These are phyloP conservation scores for Aspergillus alliaceus DNA, from an alignment of 2,329 filamentous ascomycete species.

Conservation along the genomic window DNA sequence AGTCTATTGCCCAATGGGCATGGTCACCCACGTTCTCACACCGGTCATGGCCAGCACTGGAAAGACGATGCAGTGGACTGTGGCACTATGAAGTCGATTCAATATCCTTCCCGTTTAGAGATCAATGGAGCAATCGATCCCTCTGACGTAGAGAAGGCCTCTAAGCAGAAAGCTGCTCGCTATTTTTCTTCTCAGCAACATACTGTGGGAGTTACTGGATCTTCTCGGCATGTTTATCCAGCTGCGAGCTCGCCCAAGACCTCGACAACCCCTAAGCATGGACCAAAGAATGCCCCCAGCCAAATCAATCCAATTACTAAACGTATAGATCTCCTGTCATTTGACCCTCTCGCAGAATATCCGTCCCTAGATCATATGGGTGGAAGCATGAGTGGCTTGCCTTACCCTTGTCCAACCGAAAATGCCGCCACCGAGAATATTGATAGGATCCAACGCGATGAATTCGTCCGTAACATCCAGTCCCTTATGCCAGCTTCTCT, in stretches of 20 bases:
- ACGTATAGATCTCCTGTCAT: slow-evolving; percentile 23
- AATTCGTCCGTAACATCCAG: slow-evolving; percentile 19
- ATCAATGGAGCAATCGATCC: slow-evolving; percentile 8
- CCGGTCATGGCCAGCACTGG: slow-evolving; percentile 10
- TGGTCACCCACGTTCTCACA: slow-evolving; percentile 16
- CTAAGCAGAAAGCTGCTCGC: slow-evolving; percentile 11
- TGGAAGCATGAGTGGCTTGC: slow-evolving; percentile 4
- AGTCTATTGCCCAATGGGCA: slow-evolving; percentile 27
- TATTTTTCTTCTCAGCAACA: slow-evolving; percentile 12
- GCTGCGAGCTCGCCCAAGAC: slow-evolving; percentile 9
- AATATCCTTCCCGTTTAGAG: slow-evolving; percentile 18
- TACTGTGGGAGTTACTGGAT: neutral
- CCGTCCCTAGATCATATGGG: slow-evolving; percentile 10
- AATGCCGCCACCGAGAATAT: slow-evolving; percentile 10
- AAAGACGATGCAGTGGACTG: slow-evolving; percentile 19
- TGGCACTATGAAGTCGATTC: slow-evolving; percentile 14
- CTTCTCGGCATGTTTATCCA: slow-evolving; percentile 7
- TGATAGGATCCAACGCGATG: slow-evolving; percentile 16
- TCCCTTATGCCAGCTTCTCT: slow-evolving; percentile 18
- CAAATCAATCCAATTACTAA: slow-evolving; percentile 7
- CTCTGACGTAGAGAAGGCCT: slow-evolving; percentile 11
- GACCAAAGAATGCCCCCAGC: slow-evolving; percentile 7
- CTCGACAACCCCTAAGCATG: slow-evolving; percentile 11
- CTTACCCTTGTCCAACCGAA: slow-evolving; percentile 10
- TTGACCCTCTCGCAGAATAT: slow-evolving; percentile 19